phyloP scores from a whole-genome alignment of 1,139 yeast genomes.

The Suhomyces choctaworum region DNA sequence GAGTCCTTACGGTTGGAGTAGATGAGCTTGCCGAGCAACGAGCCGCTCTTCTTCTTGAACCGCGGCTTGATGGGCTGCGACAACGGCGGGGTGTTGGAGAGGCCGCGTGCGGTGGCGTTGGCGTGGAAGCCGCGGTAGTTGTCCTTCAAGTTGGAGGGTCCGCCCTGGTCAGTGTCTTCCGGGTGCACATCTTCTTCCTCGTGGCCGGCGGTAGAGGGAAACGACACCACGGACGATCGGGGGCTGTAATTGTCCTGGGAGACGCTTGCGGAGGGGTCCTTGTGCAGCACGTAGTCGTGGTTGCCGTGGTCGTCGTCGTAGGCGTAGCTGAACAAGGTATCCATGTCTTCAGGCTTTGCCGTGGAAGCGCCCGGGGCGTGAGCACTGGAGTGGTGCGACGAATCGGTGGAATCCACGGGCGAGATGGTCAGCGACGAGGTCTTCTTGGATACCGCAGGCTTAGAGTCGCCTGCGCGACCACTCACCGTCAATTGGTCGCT shows the following conservation, averaged over 20 bases:
- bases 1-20: constrained; percentile 44
- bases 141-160: constrained; percentile 21
- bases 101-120: constrained; percentile 26
- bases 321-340: constrained; percentile 13
- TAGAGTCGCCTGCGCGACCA: neutral
- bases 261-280: constrained; percentile 2
- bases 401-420: constrained; percentile 12
- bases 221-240: constrained; percentile 18
- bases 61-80: constrained; percentile 53
- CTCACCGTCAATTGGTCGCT: constrained; percentile 8
- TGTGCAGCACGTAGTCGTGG: neutral
- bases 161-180: neutral
- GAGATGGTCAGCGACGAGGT: constrained; percentile 13
- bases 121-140: constrained; percentile 50
- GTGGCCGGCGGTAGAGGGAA: constrained; percentile 13
- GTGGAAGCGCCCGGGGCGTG: constrained; percentile 1
- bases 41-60: constrained; percentile 43
- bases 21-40: constrained; percentile 50
- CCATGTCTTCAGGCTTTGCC: constrained; percentile 5
- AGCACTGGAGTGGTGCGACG: constrained; percentile 5
- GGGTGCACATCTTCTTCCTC: constrained; percentile 2
- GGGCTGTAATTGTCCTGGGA: constrained; percentile 19
- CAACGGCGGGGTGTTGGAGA: constrained; percentile 47
- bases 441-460: constrained; percentile 7
- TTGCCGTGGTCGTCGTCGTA: constrained; percentile 12